Base-by-base conservation (phyloP, 2,329 filamentous ascomycete species). In the Clarireedia hainanense region DNA sequence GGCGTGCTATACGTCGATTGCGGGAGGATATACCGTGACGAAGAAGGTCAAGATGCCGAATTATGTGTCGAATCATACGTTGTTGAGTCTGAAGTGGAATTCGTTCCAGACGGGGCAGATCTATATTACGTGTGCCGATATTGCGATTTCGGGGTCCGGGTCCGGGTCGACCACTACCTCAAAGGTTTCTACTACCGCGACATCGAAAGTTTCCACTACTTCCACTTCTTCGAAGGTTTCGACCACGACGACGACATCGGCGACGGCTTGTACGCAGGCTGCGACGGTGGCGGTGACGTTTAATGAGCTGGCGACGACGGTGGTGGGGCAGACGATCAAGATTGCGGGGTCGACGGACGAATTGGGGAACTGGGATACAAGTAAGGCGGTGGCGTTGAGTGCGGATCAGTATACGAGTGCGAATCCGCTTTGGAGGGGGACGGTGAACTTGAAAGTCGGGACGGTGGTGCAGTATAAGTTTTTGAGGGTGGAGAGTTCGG, bases 391-490 rank as follows among this genome's bases (percentile, higher is more conserved):
- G 2, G 63, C 79, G 0, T 73, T 91, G n/a, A 79, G 75, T 46
- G 80, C 85, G 3, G 73, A 71, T 14, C 65, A 74, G n/a, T 90
- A 89, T 67, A 84, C 81, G 0, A 64, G 71, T 3, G 70, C 68
- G 37, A 80, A 85, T 63, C 82, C 80, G 0, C 61, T 86, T 4
- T 90, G 86, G 87, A 75, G 72, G 46, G 75, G 69, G 0, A 78
- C 77, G 0, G 66, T 89, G 26, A 72, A 71, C 1, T 69, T 90
- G 15, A 69, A 74, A 0, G 74, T 80, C 0, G 85, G 84, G 1
- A 73, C 74, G 48, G 71, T 68, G 2, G 73, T 89, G 42, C 65
- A 83, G 72, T 89, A 88, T 69, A 89, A 89, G 73, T 90, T 81
- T 65, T 78, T 89, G 63, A 78, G 80, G 49, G 76, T 85, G 45